These are phyloP conservation scores for Erigeron philadelphicus DNA, from an alignment of 140 eudicot genomes.

Conservation along the genomic window DNA sequence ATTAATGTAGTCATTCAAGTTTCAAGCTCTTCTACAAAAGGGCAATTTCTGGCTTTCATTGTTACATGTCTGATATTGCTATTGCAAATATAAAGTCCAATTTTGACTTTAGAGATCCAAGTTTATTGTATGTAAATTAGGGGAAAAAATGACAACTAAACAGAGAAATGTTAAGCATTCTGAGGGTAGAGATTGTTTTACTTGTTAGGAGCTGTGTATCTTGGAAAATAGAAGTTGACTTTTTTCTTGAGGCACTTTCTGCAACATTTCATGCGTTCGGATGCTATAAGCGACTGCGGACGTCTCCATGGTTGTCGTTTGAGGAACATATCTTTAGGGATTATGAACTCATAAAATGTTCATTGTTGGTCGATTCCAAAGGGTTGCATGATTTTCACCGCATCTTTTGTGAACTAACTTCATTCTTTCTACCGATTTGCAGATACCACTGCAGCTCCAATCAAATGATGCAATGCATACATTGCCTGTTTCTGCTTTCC, in stretches of 20 bases:
- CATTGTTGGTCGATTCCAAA: slow-evolving; percentile 31
- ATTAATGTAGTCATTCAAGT: no score
- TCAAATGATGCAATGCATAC: slow-evolving; percentile 53
- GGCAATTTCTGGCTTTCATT: no score
- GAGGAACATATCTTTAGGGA: not conserved
- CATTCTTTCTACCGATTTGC: slow-evolving; percentile 52
- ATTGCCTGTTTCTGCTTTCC: slow-evolving; percentile 58
- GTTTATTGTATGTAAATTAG: not conserved
- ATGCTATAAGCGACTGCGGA: not conserved
- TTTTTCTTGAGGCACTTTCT: not conserved
- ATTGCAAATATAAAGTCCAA: not conserved
- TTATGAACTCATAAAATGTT: not conserved
- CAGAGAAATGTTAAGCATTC: not conserved
- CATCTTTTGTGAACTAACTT: slow-evolving; percentile 48
- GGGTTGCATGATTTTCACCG: slow-evolving; percentile 37
- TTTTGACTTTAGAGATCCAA: slow-evolving; percentile 3
- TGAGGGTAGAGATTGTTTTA: not conserved
- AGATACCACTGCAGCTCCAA: slow-evolving; percentile 64
- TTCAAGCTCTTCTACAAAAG: no score
- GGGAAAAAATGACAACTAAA: slow-evolving; percentile 12
- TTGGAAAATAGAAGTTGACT: not conserved
- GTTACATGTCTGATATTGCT: not conserved
- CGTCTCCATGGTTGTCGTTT: slow-evolving; percentile 1
- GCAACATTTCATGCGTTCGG: not conserved
- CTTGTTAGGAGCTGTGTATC: slow-evolving; percentile 7